Evolutionary conservation across 257 asterid genomes (phyloP).

Genomic region (Verbascum thapsus): DNA sequence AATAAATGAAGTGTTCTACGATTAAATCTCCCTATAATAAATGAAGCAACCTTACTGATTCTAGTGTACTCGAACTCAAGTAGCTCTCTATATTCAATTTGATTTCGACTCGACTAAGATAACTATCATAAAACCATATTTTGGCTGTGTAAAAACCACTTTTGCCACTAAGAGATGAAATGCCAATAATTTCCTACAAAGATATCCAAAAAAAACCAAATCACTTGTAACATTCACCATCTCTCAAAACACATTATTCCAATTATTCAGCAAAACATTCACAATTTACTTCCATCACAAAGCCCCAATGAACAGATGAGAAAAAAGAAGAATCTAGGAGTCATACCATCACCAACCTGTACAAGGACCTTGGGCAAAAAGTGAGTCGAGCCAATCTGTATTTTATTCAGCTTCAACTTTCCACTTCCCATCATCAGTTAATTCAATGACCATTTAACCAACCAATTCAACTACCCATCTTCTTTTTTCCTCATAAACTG

Average conservation of each 20-base stretch:
- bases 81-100: too few species aligned
- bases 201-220: not conserved
- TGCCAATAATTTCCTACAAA: not conserved
- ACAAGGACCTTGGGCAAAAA: slow-evolving; percentile 34
- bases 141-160: too few species aligned
- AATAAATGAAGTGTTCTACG: too few species aligned
- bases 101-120: too few species aligned
- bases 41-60: too few species aligned
- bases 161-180: not conserved
- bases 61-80: too few species aligned
- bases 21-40: too few species aligned
- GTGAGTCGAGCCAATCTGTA: slow-evolving; percentile 20
- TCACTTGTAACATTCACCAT: slow-evolving; percentile 21
- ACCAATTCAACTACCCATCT: not conserved
- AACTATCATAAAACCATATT: too few species aligned
- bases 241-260: slow-evolving; percentile 39
- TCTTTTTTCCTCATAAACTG: not conserved
- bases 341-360: slow-evolving; percentile 38
- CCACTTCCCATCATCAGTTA: slow-evolving; percentile 18
- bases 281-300: too few species aligned
- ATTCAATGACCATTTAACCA: slow-evolving; percentile 18
- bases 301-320: slow-evolving; percentile 7
- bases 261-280: slow-evolving; percentile 20
- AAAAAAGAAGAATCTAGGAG: not conserved
- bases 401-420: slow-evolving; percentile 14